Evolutionary conservation across 495 filamentous ascomycete genomes (phyloP), one percentile per base, ranked within the genome.

Genomic region (Tuber umbilicatum): DNA sequence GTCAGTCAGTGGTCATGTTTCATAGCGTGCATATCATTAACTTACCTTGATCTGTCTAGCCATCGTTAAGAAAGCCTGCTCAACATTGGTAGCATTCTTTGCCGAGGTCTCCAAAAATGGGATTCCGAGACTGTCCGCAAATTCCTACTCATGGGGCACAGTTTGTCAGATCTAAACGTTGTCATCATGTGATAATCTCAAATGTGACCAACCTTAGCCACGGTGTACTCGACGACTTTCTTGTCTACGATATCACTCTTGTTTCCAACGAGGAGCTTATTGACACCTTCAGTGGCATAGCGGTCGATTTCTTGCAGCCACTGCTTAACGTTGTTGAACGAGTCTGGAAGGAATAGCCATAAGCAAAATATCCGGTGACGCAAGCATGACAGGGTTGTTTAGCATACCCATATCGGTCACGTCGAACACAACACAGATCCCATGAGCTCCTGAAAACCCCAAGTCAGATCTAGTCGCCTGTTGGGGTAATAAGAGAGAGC

Each of bases 241-340:
- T 99, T 98, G 86, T 99, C 95, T 79, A 95, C 90, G 93, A 99
- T 98, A 92, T 99, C 95, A 84, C 93, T 96, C 91, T 99, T 99
- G 90, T 99, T 99, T 81, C 95, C 95, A 73, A 99, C 95, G 73
- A 99, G 90, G 70, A 99, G 89, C 87, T 98, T 98, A 89, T 98
- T 99, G 81, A 99, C 95, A 81, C 96, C 96, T 85, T 99, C 95
- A 73, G 95, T 98, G 76, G 95, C 95, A 81, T 99, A 98, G 81
- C 96, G 90, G 86, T 99, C 96, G 79, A 99, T 99, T 86, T 99
- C 96, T 84, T 98, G 96, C 74, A 99, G 91, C 95, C 95, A 99
- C 88, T 98, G 96, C 91, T 98, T 97, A 80, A 99, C 96, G 86
- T 98, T 98, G 89, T 98, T 98, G 93, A 98, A 99, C 67, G 92